Evolutionary conservation across 2,329 filamentous ascomycete genomes (phyloP), one percentile per base, ranked within the genome.

Genomic region (Fusarium cicatricum): DNA sequence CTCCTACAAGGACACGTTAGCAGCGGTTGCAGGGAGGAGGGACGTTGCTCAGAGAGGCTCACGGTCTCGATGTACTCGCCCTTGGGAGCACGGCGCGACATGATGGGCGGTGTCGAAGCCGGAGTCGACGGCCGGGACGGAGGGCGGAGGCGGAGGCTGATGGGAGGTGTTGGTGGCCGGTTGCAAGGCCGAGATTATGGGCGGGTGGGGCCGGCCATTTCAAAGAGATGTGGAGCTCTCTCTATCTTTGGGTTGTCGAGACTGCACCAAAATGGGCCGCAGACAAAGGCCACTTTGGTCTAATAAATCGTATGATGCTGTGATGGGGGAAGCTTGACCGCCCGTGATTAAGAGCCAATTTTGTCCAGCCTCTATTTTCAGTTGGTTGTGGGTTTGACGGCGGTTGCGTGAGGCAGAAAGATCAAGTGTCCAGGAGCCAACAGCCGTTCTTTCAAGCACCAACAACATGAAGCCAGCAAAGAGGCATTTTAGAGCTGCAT

Each of bases 41-140:
- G 32, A 15, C 5, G n/a, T 8, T 10, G 15, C 10, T 15, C 5
- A 5, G 6, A 15, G 9, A 5, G 26, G 28, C 51, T 69, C 83
- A 96, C 93, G 48, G 95, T 99, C 78, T 97, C 94, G 60, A 99
- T 97, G 74, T 97, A 98, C 76, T 97, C 93, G 76, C 91, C 91
- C 77, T 92, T 96, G 10, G 85, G 82, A 44, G 87, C 81, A 72
- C 93, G 90, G 68, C 89, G 85, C 62, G 90, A 90, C 90, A 92
- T 92, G 12, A 52, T 81, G 73, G 60, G 44, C 40, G 52, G 41
- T 41, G 31, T 40, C 15, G 43, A 51, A 51, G 41, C 52, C 51
- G 55, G 55, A 32, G 48, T 50, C 40, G 37, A 50, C 19, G 52
- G 52, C 52, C 44, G 37, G 32, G 34, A 34, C 42, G 59, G 56